A percentile compares a stretch with the other conserved stretches of the same genome.
Conservation (phyloP, 73 alveolate species). For the Tetrahymena borealis region DNA sequence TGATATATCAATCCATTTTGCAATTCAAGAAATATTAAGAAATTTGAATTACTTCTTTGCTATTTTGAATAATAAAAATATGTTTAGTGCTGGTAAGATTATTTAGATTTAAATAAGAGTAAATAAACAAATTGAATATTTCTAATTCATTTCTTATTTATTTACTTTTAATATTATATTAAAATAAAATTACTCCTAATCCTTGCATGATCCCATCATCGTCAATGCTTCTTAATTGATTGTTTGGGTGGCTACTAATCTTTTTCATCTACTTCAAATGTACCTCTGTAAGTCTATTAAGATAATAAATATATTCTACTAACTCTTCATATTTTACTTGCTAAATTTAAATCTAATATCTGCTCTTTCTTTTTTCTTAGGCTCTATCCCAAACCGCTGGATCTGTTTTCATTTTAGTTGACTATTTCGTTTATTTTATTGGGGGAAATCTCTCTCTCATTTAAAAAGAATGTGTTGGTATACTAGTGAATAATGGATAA, state of each 20-base stretch:
- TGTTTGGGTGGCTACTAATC: neutral
- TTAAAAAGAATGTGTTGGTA: too few relatives aligned
- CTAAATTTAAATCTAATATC: neutral
- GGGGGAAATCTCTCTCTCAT: too few relatives aligned
- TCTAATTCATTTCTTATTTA: too few relatives aligned
- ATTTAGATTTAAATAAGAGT: neutral
- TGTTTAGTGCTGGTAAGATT: neutral
- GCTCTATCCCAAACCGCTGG: neutral
- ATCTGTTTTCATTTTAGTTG: neutral
- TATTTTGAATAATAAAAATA: neutral
- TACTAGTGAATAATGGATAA: too few relatives aligned
- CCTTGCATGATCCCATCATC: neutral
- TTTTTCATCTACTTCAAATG: neutral
- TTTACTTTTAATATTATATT: too few relatives aligned
- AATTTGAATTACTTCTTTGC: neutral
- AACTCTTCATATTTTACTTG: too few relatives aligned
- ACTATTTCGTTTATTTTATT: too few relatives aligned
- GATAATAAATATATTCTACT: neutral
- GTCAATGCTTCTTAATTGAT: neutral
- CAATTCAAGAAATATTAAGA: neutral
- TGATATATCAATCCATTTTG: too few relatives aligned
- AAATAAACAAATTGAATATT: too few relatives aligned
- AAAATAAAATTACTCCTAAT: neutral
- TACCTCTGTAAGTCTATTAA: neutral
- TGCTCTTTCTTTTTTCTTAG: neutral